Conservation (phyloP, 108 stramenopile species). For the Mediolabrus comicus region DNA sequence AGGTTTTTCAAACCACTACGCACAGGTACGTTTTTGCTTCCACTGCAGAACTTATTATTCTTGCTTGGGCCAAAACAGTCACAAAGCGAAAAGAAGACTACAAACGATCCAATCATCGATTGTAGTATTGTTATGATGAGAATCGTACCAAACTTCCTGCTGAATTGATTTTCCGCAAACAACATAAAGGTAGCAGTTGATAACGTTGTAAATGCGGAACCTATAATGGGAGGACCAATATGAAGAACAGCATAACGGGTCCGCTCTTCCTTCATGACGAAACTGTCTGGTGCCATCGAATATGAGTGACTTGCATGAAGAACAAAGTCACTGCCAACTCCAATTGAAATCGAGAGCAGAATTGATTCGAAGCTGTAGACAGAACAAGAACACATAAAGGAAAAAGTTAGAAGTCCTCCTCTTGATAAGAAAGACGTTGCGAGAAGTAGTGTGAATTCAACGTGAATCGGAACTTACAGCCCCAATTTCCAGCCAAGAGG, state of each 20-base stretch:
- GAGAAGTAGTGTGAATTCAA: neutral
- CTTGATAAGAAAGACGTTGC: neutral
- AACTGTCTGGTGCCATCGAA: constrained; percentile 19
- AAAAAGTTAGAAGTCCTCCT: neutral
- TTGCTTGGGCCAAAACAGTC: constrained; percentile 47
- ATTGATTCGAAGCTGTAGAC: constrained; percentile 36
- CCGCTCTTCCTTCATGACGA: constrained; percentile 16
- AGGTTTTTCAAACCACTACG: too few relatives aligned
- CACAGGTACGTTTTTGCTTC: too few relatives aligned
- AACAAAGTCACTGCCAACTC: constrained; percentile 51
- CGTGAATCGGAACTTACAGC: constrained; percentile 13
- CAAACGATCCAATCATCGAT: constrained; percentile 44
- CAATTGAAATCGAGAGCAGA: constrained; percentile 58
- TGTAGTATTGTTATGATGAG: constrained; percentile 51
- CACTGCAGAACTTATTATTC: too few relatives aligned
- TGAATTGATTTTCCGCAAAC: constrained; percentile 41
- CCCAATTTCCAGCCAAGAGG: constrained; percentile 52
- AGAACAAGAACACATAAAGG: neutral
- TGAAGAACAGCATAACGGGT: constrained; percentile 46
- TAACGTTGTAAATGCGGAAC: constrained; percentile 52
- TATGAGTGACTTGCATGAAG: constrained; percentile 56
- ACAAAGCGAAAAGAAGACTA: constrained; percentile 44
- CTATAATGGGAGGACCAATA: constrained; percentile 58
- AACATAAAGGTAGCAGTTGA: constrained; percentile 47
- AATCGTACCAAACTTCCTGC: constrained; percentile 50